Base-by-base conservation (phyloP, 2,329 filamentous ascomycete species). In the Lecanosticta acicola region DNA sequence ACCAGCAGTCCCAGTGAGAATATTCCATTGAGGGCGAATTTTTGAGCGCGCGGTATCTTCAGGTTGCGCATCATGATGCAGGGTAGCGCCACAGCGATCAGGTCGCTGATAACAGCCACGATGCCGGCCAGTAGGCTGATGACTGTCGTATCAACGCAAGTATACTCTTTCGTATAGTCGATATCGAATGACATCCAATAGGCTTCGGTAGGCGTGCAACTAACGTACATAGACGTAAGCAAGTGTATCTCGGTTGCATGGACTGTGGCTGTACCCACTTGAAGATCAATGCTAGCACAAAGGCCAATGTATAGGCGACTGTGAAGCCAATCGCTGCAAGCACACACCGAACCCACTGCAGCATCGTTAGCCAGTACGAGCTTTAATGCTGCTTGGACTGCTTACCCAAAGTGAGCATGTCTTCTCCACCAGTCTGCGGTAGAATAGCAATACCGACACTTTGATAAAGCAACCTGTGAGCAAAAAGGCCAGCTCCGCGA, bases 61-160 rank as follows among this genome's bases (percentile, higher is more conserved):
- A 75, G 59, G n/a, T 70, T 67, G 59, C 67, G 64, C 4, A 73
- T 67, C 21, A 74, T 64, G 17, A 73, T 61, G 9, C 70, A 58
- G 0, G 72, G 72, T 18, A 74, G 52, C 1, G 59, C 51, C 37
- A 67, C 66, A 1, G 69, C 63, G 46, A 71, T 57, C 5, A 71
- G 51, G 42, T 73, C 70, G 37, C 67, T 66, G 2, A 68, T 14
- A 2, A 65, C 62, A 43, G 67, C 67, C 46, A 70, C 58, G 7
- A 61, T 61, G 13, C 67, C 66, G 14, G 66, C 66, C 5, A 66
- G 51, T 2, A 71, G 53, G 29, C 70, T 65, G 21, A 66, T 53
- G n/a, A 62, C 60, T 2, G 55, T 63, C 13, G 70, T 70, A 43
- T 71, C 55, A 9, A 61, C 55, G 53, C 69, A 72, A 2, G 50